Base-by-base conservation (phyloP, 306 rosid genomes). In the Sphenostylis stenocarpa region DNA sequence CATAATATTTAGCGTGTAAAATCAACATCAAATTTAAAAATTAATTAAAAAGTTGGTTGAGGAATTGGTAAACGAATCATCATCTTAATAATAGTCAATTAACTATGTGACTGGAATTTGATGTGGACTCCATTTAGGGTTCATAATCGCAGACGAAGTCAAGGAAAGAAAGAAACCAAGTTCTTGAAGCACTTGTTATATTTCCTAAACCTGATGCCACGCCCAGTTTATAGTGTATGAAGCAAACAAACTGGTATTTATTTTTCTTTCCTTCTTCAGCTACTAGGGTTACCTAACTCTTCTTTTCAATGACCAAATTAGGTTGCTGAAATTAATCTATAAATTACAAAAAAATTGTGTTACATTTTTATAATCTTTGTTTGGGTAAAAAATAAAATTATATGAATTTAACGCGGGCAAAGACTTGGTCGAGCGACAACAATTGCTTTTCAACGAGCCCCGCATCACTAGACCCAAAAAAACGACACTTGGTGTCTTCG, bases 121-220 rank as follows among this genome's bases (percentile, higher is more conserved):
- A 71, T 43, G 56, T 11, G 53, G 67, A 7, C 16, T 48, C 19
- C 28, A 44, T 49, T 79, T 16, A 55, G 14, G 38, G n/a, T 26
- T 71, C 28, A 63, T 12, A 44, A 45, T 70, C 76, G 80, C 87
- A 83, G 85, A 88, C 89, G 79, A 49, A 62, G 20, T 29, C 14
- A 76, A 9, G 9, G 11, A 36, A 57, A 45, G 4, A 33, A 57
- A 70, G 23, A 45, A 29, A 66, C 13, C 55, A 70, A 44, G 16
- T 67, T 4, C 29, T 41, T 68, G 31, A 11, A 23, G 39, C 21
- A n/a, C n/a, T 7, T 57, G 21, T 31, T 36, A 17, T 11, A 63
- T 34, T 75, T 72, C 12, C 38, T 21, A 15, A 24, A 49, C 38
- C 21, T 14, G 28, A 19, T 13, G 26, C 13, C 33, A 68, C 11